A percentile compares a stretch with the other conserved stretches of the same genome.
Evolutionary conservation across 2,329 filamentous ascomycete species (phyloP).

Genomic region (Penicillium expansum): DNA sequence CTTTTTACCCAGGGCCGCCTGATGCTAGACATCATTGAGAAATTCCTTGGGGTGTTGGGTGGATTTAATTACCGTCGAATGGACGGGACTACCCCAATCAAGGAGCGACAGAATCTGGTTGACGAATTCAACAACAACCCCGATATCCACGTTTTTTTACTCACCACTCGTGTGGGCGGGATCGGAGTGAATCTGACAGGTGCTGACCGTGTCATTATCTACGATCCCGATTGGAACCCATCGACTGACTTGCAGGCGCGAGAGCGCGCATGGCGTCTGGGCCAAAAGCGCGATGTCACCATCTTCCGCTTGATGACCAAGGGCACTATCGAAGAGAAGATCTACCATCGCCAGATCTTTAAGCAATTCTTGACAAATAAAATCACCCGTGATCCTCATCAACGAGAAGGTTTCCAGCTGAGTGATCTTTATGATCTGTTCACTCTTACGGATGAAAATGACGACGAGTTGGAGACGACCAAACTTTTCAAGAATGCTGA

Average conservation of each 20-base stretch:
- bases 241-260: constrained; percentile 94
- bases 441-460: constrained; percentile 66
- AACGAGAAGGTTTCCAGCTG: constrained; percentile 85
- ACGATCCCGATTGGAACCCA: constrained; percentile 98
- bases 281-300: constrained; percentile 90
- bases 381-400: constrained; percentile 89
- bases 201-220: constrained; percentile 94
- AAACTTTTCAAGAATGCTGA: constrained; percentile 86
- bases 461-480: constrained; percentile 75
- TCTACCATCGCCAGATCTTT: constrained; percentile 97
- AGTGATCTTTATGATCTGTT: constrained; percentile 92
- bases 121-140: constrained; percentile 87
- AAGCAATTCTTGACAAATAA: constrained; percentile 98
- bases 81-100: constrained; percentile 89
- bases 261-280: constrained; percentile 91
- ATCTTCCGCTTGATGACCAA: constrained; percentile 98
- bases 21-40: constrained; percentile 92
- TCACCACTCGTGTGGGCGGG: constrained; percentile 94
- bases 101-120: constrained; percentile 82
- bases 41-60: constrained; percentile 66
- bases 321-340: constrained; percentile 98
- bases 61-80: constrained; percentile 79
- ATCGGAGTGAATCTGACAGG: constrained; percentile 92
- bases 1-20: constrained; percentile 91
- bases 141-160: constrained; percentile 78